Base-by-base conservation (phyloP, 345 rosid species). In the Brassica rapa region DNA sequence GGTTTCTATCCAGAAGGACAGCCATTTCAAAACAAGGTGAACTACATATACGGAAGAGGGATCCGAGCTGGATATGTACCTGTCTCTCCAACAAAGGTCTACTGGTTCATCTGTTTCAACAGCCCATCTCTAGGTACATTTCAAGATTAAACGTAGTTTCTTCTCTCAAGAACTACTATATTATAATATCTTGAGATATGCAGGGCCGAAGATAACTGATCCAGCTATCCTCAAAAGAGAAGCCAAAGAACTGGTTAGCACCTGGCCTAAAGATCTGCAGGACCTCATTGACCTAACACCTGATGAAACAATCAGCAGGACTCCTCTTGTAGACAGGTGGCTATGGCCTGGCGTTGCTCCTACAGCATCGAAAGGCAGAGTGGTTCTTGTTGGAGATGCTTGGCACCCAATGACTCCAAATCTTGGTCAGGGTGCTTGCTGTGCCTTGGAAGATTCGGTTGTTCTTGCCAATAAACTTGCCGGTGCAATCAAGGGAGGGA, bases 351-450 rank as follows among this genome's bases (percentile, higher is more conserved):
- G 68, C 3, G 55, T 86, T 6, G 84, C 86, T 82, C 93, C 98
- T 70, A 69, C 86, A 0, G 91, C 94, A 66, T 95, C 94, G 30
- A 78, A 77, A 24, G 91, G 94, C 5, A 63, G 76, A 30, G 86
- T 90, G 3, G 97, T 92, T 35, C 84, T 89, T 14, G 95, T 87
- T 1, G 97, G 96, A 60, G 94, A 94, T 75, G 98, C 99, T 2
- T 94, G 98, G 96, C 97, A 94, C 71, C 99, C 97, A 10, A 92
- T 94, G 98, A 94, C 98, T 37, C 98, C 98, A 3, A 91, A 92
- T 76, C 93, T 94, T 0, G 98, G 98, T 4, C 97, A 92, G 86
- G 97, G 97, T 3, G 98, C 89, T 69, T 92, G 95, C 19, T 92
- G 97, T 76, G 98, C 98, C 1, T 80, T 92, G 78, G 98, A 92